Conservation (phyloP, 2,329 filamentous ascomycete genomes). For the Elsinoe ampelina region DNA sequence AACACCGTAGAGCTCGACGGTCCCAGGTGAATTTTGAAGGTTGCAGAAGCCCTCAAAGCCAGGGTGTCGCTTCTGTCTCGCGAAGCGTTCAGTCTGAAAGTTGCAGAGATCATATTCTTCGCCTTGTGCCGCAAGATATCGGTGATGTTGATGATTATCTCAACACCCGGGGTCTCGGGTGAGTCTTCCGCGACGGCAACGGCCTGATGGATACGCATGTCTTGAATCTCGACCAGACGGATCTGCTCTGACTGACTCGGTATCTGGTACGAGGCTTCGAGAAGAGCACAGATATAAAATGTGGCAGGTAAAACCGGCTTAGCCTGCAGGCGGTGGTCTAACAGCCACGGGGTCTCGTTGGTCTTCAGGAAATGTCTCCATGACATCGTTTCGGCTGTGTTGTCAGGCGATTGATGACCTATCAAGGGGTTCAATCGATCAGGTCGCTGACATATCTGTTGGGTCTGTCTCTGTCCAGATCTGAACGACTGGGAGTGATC, state of each 20-base stretch:
- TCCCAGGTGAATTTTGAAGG: not conserved
- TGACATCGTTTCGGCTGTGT: slow-evolving; percentile 5
- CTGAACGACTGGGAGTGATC: slow-evolving; percentile 16
- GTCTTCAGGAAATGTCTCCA: slow-evolving; percentile 25
- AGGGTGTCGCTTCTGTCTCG: not conserved
- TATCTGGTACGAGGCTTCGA: slow-evolving; percentile 8
- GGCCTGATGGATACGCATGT: not conserved
- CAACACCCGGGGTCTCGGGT: not conserved
- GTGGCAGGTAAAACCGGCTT: slow-evolving; percentile 27
- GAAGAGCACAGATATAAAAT: slow-evolving; percentile 33
- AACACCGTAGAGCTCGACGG: not conserved
- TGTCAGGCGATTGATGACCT: slow-evolving; percentile 10
- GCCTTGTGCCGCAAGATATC: not conserved
- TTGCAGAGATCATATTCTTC: not conserved
- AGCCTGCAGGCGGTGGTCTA: slow-evolving; percentile 25
- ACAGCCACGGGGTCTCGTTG: slow-evolving; percentile 26
- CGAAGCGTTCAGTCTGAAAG: not conserved
- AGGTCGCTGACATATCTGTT: slow-evolving; percentile 11
- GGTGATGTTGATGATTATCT: not conserved
- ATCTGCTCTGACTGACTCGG: not conserved
- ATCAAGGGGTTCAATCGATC: slow-evolving; percentile 5
- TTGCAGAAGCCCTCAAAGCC: not conserved
- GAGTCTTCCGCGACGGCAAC: not conserved
- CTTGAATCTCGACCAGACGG: not conserved
- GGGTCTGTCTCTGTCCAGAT: slow-evolving; percentile 13